phyloP scores from a whole-genome alignment of 164 flowering plant genomes.

The Macadamia integrifolia region DNA sequence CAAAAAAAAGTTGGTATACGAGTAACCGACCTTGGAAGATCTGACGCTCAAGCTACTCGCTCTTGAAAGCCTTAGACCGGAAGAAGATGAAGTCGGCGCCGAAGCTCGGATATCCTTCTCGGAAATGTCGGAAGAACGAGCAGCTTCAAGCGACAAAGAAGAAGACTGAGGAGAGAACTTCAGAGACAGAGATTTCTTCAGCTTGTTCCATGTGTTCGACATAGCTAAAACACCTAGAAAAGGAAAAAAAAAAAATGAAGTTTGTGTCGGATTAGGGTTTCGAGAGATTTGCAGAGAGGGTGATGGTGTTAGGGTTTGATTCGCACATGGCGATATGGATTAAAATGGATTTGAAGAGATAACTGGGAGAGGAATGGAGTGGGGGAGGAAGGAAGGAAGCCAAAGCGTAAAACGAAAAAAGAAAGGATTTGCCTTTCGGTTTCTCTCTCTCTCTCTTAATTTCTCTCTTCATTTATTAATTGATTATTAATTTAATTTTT shows the following conservation, averaged over 20 bases:
- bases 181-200: slow-evolving; percentile 13
- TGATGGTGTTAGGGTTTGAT: no score
- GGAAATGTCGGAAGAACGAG: neutral
- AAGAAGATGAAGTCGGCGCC: slow-evolving; percentile 4
- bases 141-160: neutral
- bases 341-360: neutral
- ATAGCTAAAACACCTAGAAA: neutral
- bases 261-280: neutral
- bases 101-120: slow-evolving; percentile 1
- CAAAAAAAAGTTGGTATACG: neutral
- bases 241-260: no score
- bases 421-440: neutral
- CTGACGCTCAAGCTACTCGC: slow-evolving; percentile 8
- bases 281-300: neutral
- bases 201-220: slow-evolving; percentile 8
- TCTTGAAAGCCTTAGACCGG: neutral
- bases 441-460: neutral
- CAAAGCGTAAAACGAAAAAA: neutral
- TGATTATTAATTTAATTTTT: neutral
- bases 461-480: neutral
- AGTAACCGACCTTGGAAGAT: slow-evolving; percentile 8
- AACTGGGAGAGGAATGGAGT: neutral
- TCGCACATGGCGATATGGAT: neutral
- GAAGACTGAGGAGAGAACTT: neutral
- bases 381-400: neutral